Percentiles rank a stretch among this genome's conserved stretches.
phyloP scores from a whole-genome alignment of 345 rosid species.

The Passiflora organensis region DNA sequence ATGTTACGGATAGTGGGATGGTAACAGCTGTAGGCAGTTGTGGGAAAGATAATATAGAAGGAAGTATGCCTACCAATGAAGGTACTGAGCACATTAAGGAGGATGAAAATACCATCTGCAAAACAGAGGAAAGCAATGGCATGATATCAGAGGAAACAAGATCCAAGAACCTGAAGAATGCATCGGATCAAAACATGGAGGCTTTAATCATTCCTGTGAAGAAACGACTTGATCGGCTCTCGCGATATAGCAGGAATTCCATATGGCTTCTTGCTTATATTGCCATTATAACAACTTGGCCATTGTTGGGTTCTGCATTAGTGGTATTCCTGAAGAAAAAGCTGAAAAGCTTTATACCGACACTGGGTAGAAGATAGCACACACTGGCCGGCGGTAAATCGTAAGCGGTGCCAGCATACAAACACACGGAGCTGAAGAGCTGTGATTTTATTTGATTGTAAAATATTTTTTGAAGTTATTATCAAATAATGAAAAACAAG shows the following conservation, averaged over 20 bases:
- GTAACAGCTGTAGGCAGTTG: conserved; percentile 24
- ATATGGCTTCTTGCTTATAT: conserved; percentile 55
- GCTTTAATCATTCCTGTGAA: conserved; percentile 20
- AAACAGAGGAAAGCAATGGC: conserved; percentile 11
- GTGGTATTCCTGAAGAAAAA: conserved; percentile 41
- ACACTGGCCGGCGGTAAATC: too few relatives aligned
- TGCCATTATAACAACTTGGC: conserved; percentile 58
- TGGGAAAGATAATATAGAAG: not conserved
- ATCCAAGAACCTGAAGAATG: too few relatives aligned
- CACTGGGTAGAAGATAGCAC: not conserved
- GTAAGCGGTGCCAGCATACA: too few relatives aligned
- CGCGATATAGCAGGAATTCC: conserved; percentile 28
- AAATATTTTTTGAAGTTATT: too few relatives aligned
- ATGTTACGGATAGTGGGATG: conserved; percentile 35
- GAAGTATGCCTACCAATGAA: too few relatives aligned
- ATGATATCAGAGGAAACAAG: conserved; percentile 11
- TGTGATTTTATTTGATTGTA: too few relatives aligned
- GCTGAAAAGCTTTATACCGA: conserved; percentile 19
- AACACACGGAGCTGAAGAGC: too few relatives aligned
- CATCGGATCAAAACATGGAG: conserved; percentile 12
- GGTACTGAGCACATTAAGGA: too few relatives aligned
- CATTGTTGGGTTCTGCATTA: conserved; percentile 48
- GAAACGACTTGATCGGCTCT: conserved; percentile 41
- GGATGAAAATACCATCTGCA: not conserved
- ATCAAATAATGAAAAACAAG: too few relatives aligned